These are phyloP conservation scores for Paralagenidium karlingii DNA, from an alignment of 352 stramenopile genomes.

Conservation along the genomic window DNA sequence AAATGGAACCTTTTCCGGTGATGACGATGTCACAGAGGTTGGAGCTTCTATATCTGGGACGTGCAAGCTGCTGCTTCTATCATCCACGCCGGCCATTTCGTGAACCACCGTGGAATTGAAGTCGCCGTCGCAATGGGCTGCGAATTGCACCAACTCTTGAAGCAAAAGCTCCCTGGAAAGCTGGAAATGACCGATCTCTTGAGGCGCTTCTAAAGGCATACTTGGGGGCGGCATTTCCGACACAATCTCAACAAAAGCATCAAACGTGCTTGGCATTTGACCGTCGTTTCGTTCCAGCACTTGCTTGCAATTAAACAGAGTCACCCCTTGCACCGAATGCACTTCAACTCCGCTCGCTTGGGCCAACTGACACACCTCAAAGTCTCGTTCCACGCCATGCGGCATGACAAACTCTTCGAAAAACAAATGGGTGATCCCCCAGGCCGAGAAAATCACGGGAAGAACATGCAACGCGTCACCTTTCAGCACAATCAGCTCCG, in stretches of 20 bases:
- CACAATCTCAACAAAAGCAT: conserved; percentile 38
- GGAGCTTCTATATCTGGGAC: neutral
- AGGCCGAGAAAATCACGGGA: conserved; percentile 26
- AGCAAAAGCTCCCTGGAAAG: conserved; percentile 16
- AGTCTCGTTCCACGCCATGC: conserved; percentile 30
- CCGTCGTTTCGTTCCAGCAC: conserved; percentile 36
- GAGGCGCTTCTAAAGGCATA: conserved; percentile 21
- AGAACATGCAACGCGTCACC: conserved; percentile 48
- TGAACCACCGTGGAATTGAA: neutral
- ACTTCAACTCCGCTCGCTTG: conserved; percentile 18
- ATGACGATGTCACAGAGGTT: conserved; percentile 9
- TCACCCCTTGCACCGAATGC: conserved; percentile 19
- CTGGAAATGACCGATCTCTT: conserved; percentile 8
- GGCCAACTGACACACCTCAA: conserved; percentile 22
- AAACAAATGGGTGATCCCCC: conserved; percentile 55
- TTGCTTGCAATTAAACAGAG: conserved; percentile 41
- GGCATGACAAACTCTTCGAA: conserved; percentile 46
- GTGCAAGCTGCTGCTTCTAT: neutral
- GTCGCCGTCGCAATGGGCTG: conserved; percentile 9
- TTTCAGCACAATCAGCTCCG: conserved; percentile 34
- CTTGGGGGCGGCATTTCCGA: conserved; percentile 34
- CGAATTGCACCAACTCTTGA: conserved; percentile 9
- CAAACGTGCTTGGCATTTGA: conserved; percentile 25
- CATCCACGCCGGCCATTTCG: neutral
- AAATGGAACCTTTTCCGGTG: conserved; percentile 20